Base-by-base conservation (phyloP, 192 early-diverging fungal species). In the Radiomyces spectabilis region DNA sequence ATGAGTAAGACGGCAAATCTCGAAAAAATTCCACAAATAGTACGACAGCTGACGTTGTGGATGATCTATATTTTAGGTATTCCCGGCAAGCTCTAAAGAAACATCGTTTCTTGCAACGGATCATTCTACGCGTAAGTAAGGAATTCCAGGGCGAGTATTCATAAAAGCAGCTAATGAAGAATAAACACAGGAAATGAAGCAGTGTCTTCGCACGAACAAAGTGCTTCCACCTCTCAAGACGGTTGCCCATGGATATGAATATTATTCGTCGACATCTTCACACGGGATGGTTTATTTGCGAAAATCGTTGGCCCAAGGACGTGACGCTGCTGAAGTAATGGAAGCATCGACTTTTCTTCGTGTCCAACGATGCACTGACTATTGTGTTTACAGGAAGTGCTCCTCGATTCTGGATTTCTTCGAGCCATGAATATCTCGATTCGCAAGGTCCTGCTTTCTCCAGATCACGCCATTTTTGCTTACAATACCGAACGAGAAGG, bases 401-500 rank as follows among this genome's bases (percentile, higher is more conserved):
- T 80, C 9, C 58, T 80, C 33, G 70, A 80, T 50, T 68, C 75
- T 1, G 67, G 65, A n/a, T 75, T 65, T 25, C 43, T 80, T 1
- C 61, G 67, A 46, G 56, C 62, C 13, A 69, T 64, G 40, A 73
- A 72, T n/a, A 69, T 53, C 19, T 42, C 34, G 1, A 71, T 80
- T 41, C 71, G 74, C 37, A 75, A 77, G 47, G 63, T 80, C 0
- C 46, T 80, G 3, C 21, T 80, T 8, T 80, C 78, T n/a, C 69
- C 71, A 7, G 71, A 70, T 27, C 73, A 77, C 44, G 63, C 59
- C 13, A 75, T 71, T 5, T 77, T 80, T 56, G 73, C 75, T 22
- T 80, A 77, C 48, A 56, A 69, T 31, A 68, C 73, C 19, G 62
- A 75, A 44, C 52, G 73, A 47, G 75, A 80, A 43, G 78, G 78